Conservation (phyloP, 1,139 yeast genomes). For the Debaryomyces subglobosus region DNA sequence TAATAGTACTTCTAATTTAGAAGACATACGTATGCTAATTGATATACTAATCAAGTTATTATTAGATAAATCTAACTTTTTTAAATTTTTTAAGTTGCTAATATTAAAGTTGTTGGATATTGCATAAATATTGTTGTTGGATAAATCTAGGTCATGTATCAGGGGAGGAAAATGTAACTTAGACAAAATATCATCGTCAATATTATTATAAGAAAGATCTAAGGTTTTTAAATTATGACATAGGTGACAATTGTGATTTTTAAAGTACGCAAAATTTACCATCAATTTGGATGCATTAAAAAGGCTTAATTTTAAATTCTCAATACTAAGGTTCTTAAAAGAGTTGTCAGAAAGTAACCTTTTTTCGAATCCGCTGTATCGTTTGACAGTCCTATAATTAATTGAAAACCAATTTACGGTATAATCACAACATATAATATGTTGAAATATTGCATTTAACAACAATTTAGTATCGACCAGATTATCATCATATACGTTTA, state of each 20-base stretch:
- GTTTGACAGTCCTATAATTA: neutral
- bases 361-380: neutral
- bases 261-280: neutral
- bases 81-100: neutral
- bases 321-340: neutral
- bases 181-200: neutral
- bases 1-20: conserved; percentile 10
- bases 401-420: neutral
- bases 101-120: neutral
- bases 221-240: neutral
- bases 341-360: neutral
- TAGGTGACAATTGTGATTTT: neutral
- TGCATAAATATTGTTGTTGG: neutral
- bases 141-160: neutral
- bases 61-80: neutral
- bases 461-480: neutral
- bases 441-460: neutral
- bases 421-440: neutral
- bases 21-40: neutral
- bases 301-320: conserved; percentile 1
- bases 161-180: neutral
- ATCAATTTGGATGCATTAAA: neutral
- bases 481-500: neutral
- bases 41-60: conserved; percentile 1
- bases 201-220: conserved; percentile 1